Base-by-base conservation (phyloP, 1,284 basidiomycete species). In the Irpex lacteus region DNA sequence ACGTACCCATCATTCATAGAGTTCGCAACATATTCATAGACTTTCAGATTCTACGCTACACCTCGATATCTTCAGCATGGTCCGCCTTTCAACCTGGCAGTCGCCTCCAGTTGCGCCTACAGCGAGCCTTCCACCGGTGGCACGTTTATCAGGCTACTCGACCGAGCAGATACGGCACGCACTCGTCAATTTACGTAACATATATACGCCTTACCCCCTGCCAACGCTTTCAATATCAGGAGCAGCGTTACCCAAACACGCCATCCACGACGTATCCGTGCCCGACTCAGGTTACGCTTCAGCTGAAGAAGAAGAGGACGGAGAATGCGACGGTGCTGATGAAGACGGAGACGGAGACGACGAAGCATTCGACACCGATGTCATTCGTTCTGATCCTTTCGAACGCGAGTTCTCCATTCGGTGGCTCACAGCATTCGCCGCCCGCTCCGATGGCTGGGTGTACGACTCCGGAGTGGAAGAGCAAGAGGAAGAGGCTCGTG, bases 211-310 rank as follows among this genome's bases (percentile, higher is more conserved):
- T 2, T 66, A 70, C 2, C 54, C 66, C 7, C 64, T 67, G 4
- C 60, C 66, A 5, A 18, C 26, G 6, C 52, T 60, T 56, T 9
- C 67, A 34, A 15, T 36, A 21, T 4, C 63, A 13, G 32, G 62
- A 0, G 66, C 64, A 40, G 57, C 60, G 3, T 65, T 73, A 58
- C 70, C 69, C 15, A 70, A 71, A 55, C 75, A 76, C 63, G 70
- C 72, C 26, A 68, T 77, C 37, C 79, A 81, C 65, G 77, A 81
- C 63, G 74, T 72, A 44, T 76, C 74, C 21, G 78, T 81, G 1
- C 79, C 82, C 2, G 86, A 88, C 71, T 88, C 86, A 8, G 86
- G 86, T 49, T 88, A 88, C 65, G 87, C 86, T 3, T 88, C 86
- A 50, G 85, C 82, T 13, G 85, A 85, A 65, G 85, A 85, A 63